Evolutionary conservation across 495 filamentous ascomycete species (phyloP).

Genomic region (Aspergillus ostianus): DNA sequence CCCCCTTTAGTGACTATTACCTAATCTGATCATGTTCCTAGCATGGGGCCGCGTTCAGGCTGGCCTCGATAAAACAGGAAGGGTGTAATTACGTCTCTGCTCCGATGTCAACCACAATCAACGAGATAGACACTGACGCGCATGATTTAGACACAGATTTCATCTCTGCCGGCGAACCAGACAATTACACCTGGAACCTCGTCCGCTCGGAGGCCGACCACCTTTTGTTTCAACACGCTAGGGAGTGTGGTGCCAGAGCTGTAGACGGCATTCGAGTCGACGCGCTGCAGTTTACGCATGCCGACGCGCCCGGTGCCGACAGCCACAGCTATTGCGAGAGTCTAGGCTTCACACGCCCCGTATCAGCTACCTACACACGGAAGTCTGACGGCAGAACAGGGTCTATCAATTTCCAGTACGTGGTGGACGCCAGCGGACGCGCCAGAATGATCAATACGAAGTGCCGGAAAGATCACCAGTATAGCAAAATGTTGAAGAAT

Average conservation of each 20-base stretch:
- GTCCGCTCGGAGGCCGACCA: conserved; percentile 53
- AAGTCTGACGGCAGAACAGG: neutral
- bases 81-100: neutral
- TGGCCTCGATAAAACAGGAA: conserved; percentile 5
- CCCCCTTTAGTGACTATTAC: no score
- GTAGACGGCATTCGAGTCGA: conserved; percentile 27
- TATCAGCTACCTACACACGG: neutral
- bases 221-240: conserved; percentile 50
- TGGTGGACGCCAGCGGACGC: neutral
- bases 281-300: neutral
- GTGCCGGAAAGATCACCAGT: conserved; percentile 35
- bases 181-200: conserved; percentile 50
- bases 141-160: conserved; percentile 44
- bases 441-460: conserved; percentile 26
- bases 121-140: neutral
- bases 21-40: neutral
- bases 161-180: conserved; percentile 40
- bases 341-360: neutral
- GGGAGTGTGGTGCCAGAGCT: conserved; percentile 38
- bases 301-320: no score
- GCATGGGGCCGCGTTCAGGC: conserved; percentile 8
- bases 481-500: conserved; percentile 39
- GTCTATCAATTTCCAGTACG: neutral
- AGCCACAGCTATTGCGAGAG: neutral
- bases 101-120: no score